Conservation (phyloP, 1,284 basidiomycete genomes). For the Austroboletus novae-zelandiae region DNA sequence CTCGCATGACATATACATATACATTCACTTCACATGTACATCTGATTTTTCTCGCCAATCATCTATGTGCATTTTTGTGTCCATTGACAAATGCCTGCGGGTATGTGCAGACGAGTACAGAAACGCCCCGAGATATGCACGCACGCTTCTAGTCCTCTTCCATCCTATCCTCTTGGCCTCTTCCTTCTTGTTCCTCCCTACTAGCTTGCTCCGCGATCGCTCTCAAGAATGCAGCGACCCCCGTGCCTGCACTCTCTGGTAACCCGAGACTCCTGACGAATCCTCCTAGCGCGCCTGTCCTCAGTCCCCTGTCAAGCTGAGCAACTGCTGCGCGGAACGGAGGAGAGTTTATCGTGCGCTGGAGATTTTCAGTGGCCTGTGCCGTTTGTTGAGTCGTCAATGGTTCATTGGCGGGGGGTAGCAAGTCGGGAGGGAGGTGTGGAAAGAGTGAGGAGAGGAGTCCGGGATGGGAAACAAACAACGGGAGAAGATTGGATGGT, state of each 20-base stretch:
- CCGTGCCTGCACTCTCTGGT: constrained; percentile 73
- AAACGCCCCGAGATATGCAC: not conserved
- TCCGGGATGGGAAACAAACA: constrained; percentile 66
- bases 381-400: constrained; percentile 24
- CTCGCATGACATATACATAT: not conserved
- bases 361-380: constrained; percentile 56
- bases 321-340: constrained; percentile 62
- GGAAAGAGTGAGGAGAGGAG: constrained; percentile 70
- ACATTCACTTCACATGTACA: not conserved
- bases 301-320: constrained; percentile 72
- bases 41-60: not conserved
- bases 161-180: constrained; percentile 28
- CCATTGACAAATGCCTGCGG: not conserved
- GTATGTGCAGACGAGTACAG: not conserved
- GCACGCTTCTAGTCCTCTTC: constrained; percentile 24
- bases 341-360: constrained; percentile 52
- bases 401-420: constrained; percentile 14
- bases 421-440: constrained; percentile 53
- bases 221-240: constrained; percentile 68
- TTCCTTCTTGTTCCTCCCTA: constrained; percentile 36
- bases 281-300: constrained; percentile 69
- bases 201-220: constrained; percentile 75
- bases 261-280: constrained; percentile 73
- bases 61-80: not conserved
- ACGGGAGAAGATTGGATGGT: constrained; percentile 61